Percentiles rank a stretch among this genome's conserved stretches.
Evolutionary conservation across 805 yeast species (phyloP).

Genomic region (Candida oleophila): DNA sequence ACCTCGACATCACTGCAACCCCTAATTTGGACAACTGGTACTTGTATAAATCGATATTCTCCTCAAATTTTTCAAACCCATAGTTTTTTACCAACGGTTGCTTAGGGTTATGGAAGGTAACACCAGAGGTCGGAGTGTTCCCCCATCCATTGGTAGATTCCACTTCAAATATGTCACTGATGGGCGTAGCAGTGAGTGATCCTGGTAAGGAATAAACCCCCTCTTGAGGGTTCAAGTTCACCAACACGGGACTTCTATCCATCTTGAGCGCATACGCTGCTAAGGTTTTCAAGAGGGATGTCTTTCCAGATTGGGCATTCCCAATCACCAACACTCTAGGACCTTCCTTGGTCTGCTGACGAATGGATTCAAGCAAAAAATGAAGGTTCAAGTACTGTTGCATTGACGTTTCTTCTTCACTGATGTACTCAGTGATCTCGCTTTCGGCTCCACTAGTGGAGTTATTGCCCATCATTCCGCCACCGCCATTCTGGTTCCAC

Average conservation of each 20-base stretch:
- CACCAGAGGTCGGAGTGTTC: constrained; percentile 67
- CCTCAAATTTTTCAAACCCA: constrained; percentile 63
- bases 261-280: constrained; percentile 74
- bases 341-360: constrained; percentile 36
- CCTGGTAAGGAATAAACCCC: constrained; percentile 82
- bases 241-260: constrained; percentile 64
- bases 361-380: constrained; percentile 64
- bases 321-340: constrained; percentile 78
- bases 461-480: constrained; percentile 19
- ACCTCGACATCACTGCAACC: constrained; percentile 45
- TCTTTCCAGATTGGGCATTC: constrained; percentile 70
- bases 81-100: constrained; percentile 83
- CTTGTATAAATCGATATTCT: constrained; percentile 58
- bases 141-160: constrained; percentile 75
- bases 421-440: constrained; percentile 55
- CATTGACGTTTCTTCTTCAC: constrained; percentile 75
- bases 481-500: background rate
- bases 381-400: constrained; percentile 65
- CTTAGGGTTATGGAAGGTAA: constrained; percentile 75
- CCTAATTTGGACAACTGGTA: constrained; percentile 50
- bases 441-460: constrained; percentile 30
- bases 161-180: constrained; percentile 77
- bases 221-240: constrained; percentile 74
- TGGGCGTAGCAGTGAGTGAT: constrained; percentile 75
- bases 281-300: constrained; percentile 67